phyloP scores from a whole-genome alignment of 257 asterid species.

The Solanum habrochaites region DNA sequence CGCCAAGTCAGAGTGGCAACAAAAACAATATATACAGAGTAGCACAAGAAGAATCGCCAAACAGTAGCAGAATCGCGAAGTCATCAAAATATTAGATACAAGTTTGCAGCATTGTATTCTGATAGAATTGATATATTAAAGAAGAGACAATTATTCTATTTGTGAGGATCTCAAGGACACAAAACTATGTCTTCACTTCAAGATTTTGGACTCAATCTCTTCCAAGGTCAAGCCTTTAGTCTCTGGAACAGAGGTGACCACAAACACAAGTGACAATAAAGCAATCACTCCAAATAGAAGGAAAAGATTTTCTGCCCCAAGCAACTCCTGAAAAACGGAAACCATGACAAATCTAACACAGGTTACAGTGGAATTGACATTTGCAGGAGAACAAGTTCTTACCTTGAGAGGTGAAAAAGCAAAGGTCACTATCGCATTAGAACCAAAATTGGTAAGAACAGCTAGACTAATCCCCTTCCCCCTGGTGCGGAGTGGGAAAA shows the following conservation, averaged over 20 bases:
- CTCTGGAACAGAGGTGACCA: slow-evolving; percentile 63
- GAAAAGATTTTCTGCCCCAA: slow-evolving; percentile 84
- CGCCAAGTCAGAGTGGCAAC: not conserved
- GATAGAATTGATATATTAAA: not conserved
- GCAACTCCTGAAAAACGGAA: slow-evolving; percentile 49
- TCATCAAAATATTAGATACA: not conserved
- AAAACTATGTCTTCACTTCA: slow-evolving; percentile 34
- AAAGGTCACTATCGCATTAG: slow-evolving; percentile 92
- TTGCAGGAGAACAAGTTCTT: not conserved
- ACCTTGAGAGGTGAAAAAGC: slow-evolving; percentile 94
- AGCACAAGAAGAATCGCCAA: not conserved
- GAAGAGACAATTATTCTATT: not conserved
- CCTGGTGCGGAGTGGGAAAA: slow-evolving; percentile 88
- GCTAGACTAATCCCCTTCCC: slow-evolving; percentile 99
- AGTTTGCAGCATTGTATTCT: not conserved
- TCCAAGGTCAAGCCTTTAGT: slow-evolving; percentile 98
- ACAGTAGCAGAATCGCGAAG: not conserved
- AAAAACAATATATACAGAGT: not conserved
- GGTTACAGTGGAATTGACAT: not conserved
- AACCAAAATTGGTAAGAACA: slow-evolving; percentile 86
- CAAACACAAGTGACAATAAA: slow-evolving; percentile 55
- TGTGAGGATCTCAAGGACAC: not conserved
- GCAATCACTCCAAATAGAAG: slow-evolving; percentile 86
- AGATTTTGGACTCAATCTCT: slow-evolving; percentile 80
- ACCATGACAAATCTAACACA: not conserved